These are phyloP conservation scores for Diaporthe caulivora DNA, from an alignment of 2,329 filamentous ascomycete genomes.

Conservation along the genomic window DNA sequence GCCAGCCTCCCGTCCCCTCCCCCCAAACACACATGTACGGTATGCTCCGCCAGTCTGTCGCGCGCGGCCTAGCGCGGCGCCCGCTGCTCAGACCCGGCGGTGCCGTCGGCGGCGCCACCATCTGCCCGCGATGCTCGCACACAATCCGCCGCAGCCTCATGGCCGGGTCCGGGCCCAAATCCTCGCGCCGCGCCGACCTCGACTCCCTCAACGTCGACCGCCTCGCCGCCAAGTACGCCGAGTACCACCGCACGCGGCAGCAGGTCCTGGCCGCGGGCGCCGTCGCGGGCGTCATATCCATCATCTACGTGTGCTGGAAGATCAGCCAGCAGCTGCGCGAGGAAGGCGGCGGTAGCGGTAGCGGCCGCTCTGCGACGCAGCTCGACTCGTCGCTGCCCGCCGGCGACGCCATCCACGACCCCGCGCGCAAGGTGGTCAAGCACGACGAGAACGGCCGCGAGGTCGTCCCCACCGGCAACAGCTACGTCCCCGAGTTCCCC, in stretches of 20 bases:
- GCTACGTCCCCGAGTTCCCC: slow-evolving; percentile 83
- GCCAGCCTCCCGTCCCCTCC: background rate
- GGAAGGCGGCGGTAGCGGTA: background rate
- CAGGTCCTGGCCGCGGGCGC: slow-evolving; percentile 65
- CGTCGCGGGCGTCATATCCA: slow-evolving; percentile 62
- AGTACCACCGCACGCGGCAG: slow-evolving; percentile 64
- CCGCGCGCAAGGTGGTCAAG: slow-evolving; percentile 69
- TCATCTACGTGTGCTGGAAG: slow-evolving; percentile 65
- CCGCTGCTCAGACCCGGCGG: slow-evolving; percentile 29
- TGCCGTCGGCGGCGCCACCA: too few relatives aligned
- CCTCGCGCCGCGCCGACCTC: slow-evolving; percentile 51
- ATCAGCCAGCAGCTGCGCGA: slow-evolving; percentile 56
- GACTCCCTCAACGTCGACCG: slow-evolving; percentile 64
- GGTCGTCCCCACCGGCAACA: slow-evolving; percentile 84
- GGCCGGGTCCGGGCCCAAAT: slow-evolving; percentile 40
- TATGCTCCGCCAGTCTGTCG: slow-evolving; percentile 48
- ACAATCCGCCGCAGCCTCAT: slow-evolving; percentile 52
- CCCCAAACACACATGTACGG: slow-evolving; percentile 8
- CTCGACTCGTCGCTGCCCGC: slow-evolving; percentile 58
- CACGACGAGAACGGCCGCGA: slow-evolving; percentile 79
- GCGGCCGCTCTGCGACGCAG: slow-evolving; percentile 43
- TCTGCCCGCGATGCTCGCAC: slow-evolving; percentile 36
- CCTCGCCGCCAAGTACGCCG: slow-evolving; percentile 58
- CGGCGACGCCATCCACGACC: slow-evolving; percentile 61
- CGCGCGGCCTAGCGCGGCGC: slow-evolving; percentile 44